Evolutionary conservation across 495 filamentous ascomycete species (phyloP), one percentile per base, ranked within the genome.

Genomic region (Penicillium salamii): DNA sequence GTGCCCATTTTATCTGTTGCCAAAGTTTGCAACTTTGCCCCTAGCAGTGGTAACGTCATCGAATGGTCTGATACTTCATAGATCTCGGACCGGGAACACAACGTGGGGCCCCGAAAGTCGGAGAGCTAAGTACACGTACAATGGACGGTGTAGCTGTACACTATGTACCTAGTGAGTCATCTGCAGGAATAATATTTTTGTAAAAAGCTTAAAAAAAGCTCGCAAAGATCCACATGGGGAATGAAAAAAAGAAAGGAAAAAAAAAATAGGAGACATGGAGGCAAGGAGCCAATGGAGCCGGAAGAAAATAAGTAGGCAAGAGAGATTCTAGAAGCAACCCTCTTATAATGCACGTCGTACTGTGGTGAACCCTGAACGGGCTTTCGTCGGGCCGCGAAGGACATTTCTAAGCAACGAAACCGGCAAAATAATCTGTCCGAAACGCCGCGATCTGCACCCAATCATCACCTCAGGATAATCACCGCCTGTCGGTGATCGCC

Each of bases 401-500:
- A n/a, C n/a, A n/a, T n/a, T n/a, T n/a, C n/a, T n/a, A n/a, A n/a
- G n/a, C n/a, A n/a, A n/a, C n/a, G n/a, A n/a, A n/a, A n/a, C n/a
- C n/a, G n/a, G n/a, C n/a, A n/a, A n/a, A n/a, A n/a, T n/a, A 43
- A 15, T 28, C 41, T 14, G 42, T 23, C 42, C 42, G 18, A 35
- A 18, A 21, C 28, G 29, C 42, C 13, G 32, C 18, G 14, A 11
- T 3, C 2, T 24, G 9, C 13, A 21, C 4, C 46, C 46, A 48
- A 48, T 48, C 8, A 33, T 1, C 31, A 15, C 0, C 0, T 0
- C 0, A 1, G 8, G 5, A 21, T 20, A 1, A 13, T 48, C 35
- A 48, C 46, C 46, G 46, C 46, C 46, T 20, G n/a, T 32, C 6
- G 8, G 7, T 20, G 34, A 48, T 48, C 46, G 36, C 26, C 46